Evolutionary conservation across 345 rosid species (phyloP), one percentile per base, ranked within the genome.

Genomic region (Bruguiera sexangula): DNA sequence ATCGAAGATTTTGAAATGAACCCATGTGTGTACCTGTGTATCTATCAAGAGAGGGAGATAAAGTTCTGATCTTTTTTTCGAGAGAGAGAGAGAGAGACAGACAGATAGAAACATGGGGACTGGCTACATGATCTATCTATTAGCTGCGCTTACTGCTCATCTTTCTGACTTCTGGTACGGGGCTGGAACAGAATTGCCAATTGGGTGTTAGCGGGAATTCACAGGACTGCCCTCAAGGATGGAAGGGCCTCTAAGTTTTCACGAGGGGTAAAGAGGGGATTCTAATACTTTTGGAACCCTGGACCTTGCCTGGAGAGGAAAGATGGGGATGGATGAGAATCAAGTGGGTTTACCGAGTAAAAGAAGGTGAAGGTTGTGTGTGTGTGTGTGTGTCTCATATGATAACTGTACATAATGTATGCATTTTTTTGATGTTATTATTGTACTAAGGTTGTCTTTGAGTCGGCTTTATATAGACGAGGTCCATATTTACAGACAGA

Each of bases 21-120:
- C 73, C 75, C 92, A 84, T 85, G 3, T 34, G 22, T 30, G 56
- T 39, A 55, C 15, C 50, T 43, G 5, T 43, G 68, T 56, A 56
- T 56, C 60, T 10, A 3, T 21, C 60, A 69, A 67, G 56, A 60
- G 61, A 72, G 48, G 29, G 37, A 62, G 26, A 57, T 31, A 52
- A 31, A 29, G 60, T 27, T 56, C 60, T 24, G 60, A 56, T 56
- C 60, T 21, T 56, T 56, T 56, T 6, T n/a, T 8, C 36, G 32
- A 46, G 10, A 72, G 67, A 75, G 61, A 36, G 68, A 74, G 29
- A 55, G 27, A 57, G 48, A 13, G 48, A 8, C 7, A 27, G 29
- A 4, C 1, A 72, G 67, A 75, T 55, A 43, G 69, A 74, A 5
- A 53, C 1, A 62, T 3, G 69, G 59, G 71, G 67, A 57, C 57